Conservation (phyloP, 192 early-diverging fungal genomes). For the Backusella australiensis region DNA sequence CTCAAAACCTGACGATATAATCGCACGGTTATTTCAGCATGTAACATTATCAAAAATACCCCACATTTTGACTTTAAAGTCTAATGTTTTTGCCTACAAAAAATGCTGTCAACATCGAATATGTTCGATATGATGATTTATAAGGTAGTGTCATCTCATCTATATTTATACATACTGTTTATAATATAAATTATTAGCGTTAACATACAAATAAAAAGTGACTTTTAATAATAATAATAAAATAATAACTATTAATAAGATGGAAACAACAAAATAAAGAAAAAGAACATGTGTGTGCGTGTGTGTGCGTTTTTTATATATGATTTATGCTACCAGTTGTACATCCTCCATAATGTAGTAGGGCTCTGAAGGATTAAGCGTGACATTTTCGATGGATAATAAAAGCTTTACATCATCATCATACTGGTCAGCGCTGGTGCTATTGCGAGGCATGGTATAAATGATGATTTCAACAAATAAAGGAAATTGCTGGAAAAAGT, state of each 20-base stretch:
- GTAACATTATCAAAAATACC: neutral
- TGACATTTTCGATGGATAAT: slow-evolving; percentile 27
- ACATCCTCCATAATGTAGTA: slow-evolving; percentile 21
- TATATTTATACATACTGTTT: neutral
- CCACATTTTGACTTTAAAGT: neutral
- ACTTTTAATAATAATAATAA: neutral
- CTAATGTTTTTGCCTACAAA: neutral
- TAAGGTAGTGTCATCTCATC: too few relatives aligned
- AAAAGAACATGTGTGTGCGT: neutral
- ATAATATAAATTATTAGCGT: neutral
- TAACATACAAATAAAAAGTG: neutral
- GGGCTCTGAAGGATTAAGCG: slow-evolving; percentile 23
- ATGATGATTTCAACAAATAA: slow-evolving; percentile 39
- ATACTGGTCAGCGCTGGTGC: neutral
- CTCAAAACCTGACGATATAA: neutral
- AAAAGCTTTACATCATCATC: slow-evolving; percentile 14
- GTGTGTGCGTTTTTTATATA: neutral
- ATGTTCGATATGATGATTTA: too few relatives aligned
- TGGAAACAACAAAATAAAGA: neutral
- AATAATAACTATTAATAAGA: neutral
- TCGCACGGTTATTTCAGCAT: neutral
- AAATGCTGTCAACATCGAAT: too few relatives aligned
- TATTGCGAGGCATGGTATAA: slow-evolving; percentile 16
- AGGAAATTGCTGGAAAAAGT: slow-evolving; percentile 41
- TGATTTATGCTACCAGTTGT: slow-evolving; percentile 1